Base-by-base conservation (phyloP, 208 protist genomes). In the Crithidia sp. region DNA sequence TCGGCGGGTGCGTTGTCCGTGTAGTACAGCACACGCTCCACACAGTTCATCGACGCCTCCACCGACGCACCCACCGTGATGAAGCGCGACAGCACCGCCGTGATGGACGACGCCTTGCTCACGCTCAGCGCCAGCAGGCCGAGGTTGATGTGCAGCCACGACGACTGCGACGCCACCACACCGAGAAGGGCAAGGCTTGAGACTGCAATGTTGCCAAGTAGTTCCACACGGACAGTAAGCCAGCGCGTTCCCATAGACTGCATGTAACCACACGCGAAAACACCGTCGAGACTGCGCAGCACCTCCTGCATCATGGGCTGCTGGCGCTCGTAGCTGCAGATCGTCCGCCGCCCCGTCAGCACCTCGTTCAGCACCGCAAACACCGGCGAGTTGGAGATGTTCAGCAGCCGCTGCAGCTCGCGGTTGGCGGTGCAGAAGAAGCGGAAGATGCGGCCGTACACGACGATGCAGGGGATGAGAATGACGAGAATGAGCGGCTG, bases 161-260 rank as follows among this genome's bases (percentile, higher is more conserved):
- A 55, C 12, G 88, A 74, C 81, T 98, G 97, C 37, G 84, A 82
- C 69, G 96, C 40, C 10, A 79, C 47, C 59, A 96, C 84, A 2
- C 98, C 98, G 3, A 85, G 45, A 0, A 96, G 97, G 0, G 92
- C 99, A 2, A 82, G 83, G 71, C 99, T 95, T 77, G 98, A 99
- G 82, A 90, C 76, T 2, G 98, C 71, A 36, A 85, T 16, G 58
- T 74, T 91, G 61, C 89, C 94, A 16, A 98, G 65, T 1, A 91
- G 70, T 73, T 98, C 94, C 7, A 98, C 71, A 7, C 97, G 83
- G 12, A 98, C 78, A 7, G 72, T 72, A 3, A 98, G 77, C 97
- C 97, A 98, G 12, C 92, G 76, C 45, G 93, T 74, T 28, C 61
- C 74, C 17, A 87, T 70, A 19, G 55, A 76, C 28, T 83, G 62